Evolutionary conservation across 106 monocot genomes (phyloP).

Genomic region (Dioscorea alata): DNA sequence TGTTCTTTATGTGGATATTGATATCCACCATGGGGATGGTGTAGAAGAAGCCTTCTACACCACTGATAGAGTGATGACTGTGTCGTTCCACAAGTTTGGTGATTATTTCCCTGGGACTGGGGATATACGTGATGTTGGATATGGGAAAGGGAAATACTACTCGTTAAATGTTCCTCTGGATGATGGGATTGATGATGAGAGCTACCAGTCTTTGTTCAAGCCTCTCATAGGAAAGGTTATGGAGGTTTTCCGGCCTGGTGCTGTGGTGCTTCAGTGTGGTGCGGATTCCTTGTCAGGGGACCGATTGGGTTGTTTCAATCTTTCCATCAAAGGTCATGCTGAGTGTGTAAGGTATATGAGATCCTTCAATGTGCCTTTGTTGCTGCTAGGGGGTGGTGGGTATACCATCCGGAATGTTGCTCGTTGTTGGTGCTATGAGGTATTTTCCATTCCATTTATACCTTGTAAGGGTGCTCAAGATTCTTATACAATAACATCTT

Average conservation of each 20-base stretch:
- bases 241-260: conserved; percentile 68
- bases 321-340: conserved; percentile 63
- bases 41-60: conserved; percentile 82
- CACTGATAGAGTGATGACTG: conserved; percentile 74
- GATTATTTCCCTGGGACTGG: conserved; percentile 77
- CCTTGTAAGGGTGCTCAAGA: not conserved
- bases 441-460: conserved; percentile 10
- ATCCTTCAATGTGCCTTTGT: conserved; percentile 64
- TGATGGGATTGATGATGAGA: conserved; percentile 80
- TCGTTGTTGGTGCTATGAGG: conserved; percentile 76
- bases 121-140: conserved; percentile 52
- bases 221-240: conserved; percentile 70
- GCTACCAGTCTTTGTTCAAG: conserved; percentile 72
- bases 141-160: conserved; percentile 68
- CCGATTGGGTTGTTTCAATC: conserved; percentile 62
- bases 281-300: conserved; percentile 72
- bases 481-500: not conserved
- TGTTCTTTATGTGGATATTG: conserved; percentile 71
- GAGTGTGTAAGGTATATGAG: conserved; percentile 69
- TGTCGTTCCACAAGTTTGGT: conserved; percentile 75
- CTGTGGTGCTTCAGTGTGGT: conserved; percentile 71
- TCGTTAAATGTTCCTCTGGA: conserved; percentile 69
- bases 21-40: conserved; percentile 78
- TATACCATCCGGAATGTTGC: conserved; percentile 77
- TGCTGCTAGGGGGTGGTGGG: conserved; percentile 69